phyloP scores from a whole-genome alignment of 2,329 filamentous ascomycete species.

The Colletotrichum magnum region DNA sequence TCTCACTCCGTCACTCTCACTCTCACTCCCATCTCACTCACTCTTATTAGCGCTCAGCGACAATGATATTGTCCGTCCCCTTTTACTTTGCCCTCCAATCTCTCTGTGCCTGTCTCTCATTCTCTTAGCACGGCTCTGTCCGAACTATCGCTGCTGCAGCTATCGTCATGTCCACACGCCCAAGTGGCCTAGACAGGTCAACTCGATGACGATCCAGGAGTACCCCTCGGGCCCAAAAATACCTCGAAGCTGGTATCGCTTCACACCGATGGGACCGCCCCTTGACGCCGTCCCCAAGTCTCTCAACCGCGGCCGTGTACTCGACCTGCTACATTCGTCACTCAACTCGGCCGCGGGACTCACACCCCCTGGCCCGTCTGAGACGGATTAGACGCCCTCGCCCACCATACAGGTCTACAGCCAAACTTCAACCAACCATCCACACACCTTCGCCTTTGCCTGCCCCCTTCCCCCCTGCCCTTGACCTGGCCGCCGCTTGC shows the following conservation, averaged over 20 bases:
- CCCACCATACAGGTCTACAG: not conserved
- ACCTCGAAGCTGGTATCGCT: constrained; percentile 33
- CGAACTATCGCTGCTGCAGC: constrained; percentile 27
- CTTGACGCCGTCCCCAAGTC: constrained; percentile 30
- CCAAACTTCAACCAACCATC: constrained; percentile 44
- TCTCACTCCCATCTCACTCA: not conserved
- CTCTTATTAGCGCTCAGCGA: not conserved
- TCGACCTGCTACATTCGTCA: constrained; percentile 19
- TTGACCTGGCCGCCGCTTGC: constrained; percentile 38
- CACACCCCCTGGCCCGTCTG: constrained; percentile 7
- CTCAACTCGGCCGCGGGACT: not conserved
- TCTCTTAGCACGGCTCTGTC: constrained; percentile 32
- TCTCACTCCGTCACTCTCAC: not conserved
- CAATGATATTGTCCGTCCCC: not conserved
- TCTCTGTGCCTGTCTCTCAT: constrained; percentile 1
- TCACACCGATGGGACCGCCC: constrained; percentile 25
- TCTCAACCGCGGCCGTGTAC: constrained; percentile 21
- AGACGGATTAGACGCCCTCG: constrained; percentile 31
- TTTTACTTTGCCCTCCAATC: constrained; percentile 10
- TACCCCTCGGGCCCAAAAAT: constrained; percentile 27
- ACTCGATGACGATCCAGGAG: constrained; percentile 17
- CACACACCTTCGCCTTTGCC: constrained; percentile 48
- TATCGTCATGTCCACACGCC: not conserved
- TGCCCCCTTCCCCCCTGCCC: constrained; percentile 46
- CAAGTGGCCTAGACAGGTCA: not conserved